A percentile compares a stretch with the other conserved stretches of the same genome.
Conservation (phyloP, 768 basidiomycete species). For the Boletus eberwhitei region DNA sequence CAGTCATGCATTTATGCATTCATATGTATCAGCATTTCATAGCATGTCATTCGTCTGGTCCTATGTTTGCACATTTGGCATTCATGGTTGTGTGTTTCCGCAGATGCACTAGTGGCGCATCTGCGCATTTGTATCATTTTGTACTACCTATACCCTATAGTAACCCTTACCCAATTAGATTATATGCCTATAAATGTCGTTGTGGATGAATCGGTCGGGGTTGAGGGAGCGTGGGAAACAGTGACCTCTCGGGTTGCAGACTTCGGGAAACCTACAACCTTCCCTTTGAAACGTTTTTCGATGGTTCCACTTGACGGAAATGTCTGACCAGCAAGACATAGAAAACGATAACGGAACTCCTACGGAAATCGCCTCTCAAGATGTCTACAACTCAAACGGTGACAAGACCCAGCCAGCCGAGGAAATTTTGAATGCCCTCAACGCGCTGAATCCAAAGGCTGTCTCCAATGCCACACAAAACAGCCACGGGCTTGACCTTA, state of each 20-base stretch:
- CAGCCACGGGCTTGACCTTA: constrained; percentile 22
- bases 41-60: no score
- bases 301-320: constrained; percentile 32
- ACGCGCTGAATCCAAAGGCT: constrained; percentile 32
- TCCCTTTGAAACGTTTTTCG: constrained; percentile 30
- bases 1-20: no score
- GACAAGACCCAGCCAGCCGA: constrained; percentile 37
- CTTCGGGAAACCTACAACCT: neutral
- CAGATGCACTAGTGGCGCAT: no score
- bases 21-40: no score
- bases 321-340: constrained; percentile 35
- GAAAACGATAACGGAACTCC: constrained; percentile 24
- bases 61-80: no score
- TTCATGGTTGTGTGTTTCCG: no score
- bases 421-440: constrained; percentile 37
- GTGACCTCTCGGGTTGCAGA: constrained; percentile 2
- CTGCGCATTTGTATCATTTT: no score
- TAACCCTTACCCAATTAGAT: no score
- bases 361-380: constrained; percentile 25
- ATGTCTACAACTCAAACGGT: constrained; percentile 23
- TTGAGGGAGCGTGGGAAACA: constrained; percentile 31
- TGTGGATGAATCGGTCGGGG: neutral
- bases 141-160: no score
- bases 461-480: constrained; percentile 25
- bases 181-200: no score